Conservation (phyloP, 164 flowering plant species). For the Umbellularia californica region DNA sequence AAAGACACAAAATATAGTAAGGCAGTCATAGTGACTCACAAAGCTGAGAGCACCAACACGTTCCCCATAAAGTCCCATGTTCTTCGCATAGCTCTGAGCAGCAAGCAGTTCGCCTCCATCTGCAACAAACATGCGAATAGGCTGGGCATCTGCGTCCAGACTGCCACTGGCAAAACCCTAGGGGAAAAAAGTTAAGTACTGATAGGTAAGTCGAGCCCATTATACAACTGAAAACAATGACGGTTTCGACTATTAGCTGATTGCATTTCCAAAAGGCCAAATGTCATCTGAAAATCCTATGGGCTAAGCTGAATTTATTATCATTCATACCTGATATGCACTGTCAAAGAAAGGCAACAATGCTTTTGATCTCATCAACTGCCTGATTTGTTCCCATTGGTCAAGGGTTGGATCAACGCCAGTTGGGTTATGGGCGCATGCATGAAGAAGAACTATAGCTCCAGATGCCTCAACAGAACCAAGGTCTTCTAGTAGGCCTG, state of each 20-base stretch:
- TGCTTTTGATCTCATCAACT: conserved; percentile 73
- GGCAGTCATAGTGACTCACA: conserved; percentile 42
- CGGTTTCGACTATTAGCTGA: not conserved
- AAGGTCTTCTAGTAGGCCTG: conserved; percentile 89
- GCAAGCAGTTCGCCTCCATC: conserved; percentile 94
- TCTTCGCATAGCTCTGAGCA: conserved; percentile 99
- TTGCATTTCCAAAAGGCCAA: not conserved
- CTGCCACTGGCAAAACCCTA: conserved; percentile 99
- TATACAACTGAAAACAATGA: too few species aligned
- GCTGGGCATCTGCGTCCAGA: conserved; percentile 87
- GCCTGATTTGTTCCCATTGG: conserved; percentile 96
- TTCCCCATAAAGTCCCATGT: conserved; percentile 98
- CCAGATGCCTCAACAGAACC: conserved; percentile 73
- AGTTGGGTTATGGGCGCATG: conserved; percentile 99
- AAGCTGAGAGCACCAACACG: conserved; percentile 99
- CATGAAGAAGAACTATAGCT: conserved; percentile 95
- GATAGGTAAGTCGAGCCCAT: not conserved
- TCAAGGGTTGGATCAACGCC: conserved; percentile 95
- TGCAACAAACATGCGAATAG: conserved; percentile 91
- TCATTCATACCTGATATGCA: conserved; percentile 79
- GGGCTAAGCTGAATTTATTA: not conserved
- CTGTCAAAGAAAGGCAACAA: conserved; percentile 97
- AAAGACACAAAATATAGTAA: not conserved
- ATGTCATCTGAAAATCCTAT: not conserved
- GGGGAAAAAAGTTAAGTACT: not conserved